Percentiles rank a stretch among this genome's conserved stretches.
phyloP scores from a whole-genome alignment of 768 basidiomycete genomes.

The Calocybe indica region DNA sequence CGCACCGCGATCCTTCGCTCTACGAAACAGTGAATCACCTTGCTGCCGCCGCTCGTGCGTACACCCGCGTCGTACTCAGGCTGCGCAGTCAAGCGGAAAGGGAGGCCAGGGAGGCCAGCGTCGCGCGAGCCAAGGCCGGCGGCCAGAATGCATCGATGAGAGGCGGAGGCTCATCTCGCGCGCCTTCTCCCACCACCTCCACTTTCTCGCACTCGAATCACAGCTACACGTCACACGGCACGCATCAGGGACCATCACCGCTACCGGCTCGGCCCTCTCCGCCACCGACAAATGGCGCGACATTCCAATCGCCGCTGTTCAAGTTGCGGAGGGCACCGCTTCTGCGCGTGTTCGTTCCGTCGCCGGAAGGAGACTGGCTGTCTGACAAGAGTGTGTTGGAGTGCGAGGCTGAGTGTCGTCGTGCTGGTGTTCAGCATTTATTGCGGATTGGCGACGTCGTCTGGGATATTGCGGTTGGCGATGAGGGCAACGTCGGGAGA shows the following conservation, averaged over 20 bases:
- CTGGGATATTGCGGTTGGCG: slow-evolving; percentile 83
- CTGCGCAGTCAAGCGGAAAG: slow-evolving; percentile 77
- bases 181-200: slow-evolving; percentile 58
- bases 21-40: slow-evolving; percentile 42
- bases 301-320: slow-evolving; percentile 70
- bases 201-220: slow-evolving; percentile 40
- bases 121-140: slow-evolving; percentile 15
- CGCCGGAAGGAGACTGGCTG: slow-evolving; percentile 82
- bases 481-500: slow-evolving; percentile 81
- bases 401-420: slow-evolving; percentile 75
- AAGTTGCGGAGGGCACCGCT: slow-evolving; percentile 68
- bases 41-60: slow-evolving; percentile 63
- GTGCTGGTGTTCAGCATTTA: slow-evolving; percentile 56
- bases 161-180: slow-evolving; percentile 52
- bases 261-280: slow-evolving; percentile 5
- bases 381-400: slow-evolving; percentile 75
- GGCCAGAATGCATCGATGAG: slow-evolving; percentile 12
- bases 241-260: background rate
- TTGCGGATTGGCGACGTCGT: slow-evolving; percentile 76
- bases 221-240: slow-evolving; percentile 12
- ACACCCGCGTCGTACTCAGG: slow-evolving; percentile 74
- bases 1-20: slow-evolving; percentile 32
- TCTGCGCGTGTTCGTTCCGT: slow-evolving; percentile 78
- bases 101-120: slow-evolving; percentile 34
- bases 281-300: slow-evolving; percentile 3